Percentiles rank a stretch among this genome's conserved stretches.
phyloP scores from a whole-genome alignment of 352 stramenopile genomes.

The Thraustotheca clavata region DNA sequence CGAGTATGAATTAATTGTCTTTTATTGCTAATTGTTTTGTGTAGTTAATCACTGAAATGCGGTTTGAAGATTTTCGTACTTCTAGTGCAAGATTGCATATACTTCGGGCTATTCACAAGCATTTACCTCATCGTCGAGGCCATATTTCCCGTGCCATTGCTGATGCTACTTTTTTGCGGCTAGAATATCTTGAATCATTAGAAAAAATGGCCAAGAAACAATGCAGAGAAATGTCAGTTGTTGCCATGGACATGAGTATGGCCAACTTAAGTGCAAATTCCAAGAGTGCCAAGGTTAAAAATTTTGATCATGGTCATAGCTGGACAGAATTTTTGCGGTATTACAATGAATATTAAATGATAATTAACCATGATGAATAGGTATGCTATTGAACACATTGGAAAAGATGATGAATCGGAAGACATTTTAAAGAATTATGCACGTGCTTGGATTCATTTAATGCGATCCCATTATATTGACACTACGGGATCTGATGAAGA shows the following conservation, averaged over 20 bases:
- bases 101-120: conserved; percentile 77
- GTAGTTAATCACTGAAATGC: conserved; percentile 58
- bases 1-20: conserved; percentile 22
- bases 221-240: conserved; percentile 51
- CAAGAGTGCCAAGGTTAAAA: conserved; percentile 21
- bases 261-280: neutral
- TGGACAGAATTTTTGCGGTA: conserved; percentile 78
- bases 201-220: conserved; percentile 33
- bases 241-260: conserved; percentile 37
- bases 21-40: neutral
- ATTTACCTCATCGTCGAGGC: conserved; percentile 45
- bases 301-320: conserved; percentile 61
- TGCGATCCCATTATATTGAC: conserved; percentile 70
- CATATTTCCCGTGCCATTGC: conserved; percentile 61
- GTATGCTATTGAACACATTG: conserved; percentile 61
- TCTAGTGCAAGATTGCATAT: conserved; percentile 73
- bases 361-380: neutral
- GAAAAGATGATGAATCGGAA: conserved; percentile 30
- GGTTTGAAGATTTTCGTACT: conserved; percentile 82
- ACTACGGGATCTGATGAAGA: conserved; percentile 65
- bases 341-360: neutral
- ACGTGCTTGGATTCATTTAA: conserved; percentile 49
- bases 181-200: conserved; percentile 57
- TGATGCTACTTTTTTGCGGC: conserved; percentile 54
- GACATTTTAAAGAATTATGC: conserved; percentile 70